Evolutionary conservation across 2,329 filamentous ascomycete genomes (phyloP), one percentile per base, ranked within the genome.

Genomic region (Fusarium ramigenum): DNA sequence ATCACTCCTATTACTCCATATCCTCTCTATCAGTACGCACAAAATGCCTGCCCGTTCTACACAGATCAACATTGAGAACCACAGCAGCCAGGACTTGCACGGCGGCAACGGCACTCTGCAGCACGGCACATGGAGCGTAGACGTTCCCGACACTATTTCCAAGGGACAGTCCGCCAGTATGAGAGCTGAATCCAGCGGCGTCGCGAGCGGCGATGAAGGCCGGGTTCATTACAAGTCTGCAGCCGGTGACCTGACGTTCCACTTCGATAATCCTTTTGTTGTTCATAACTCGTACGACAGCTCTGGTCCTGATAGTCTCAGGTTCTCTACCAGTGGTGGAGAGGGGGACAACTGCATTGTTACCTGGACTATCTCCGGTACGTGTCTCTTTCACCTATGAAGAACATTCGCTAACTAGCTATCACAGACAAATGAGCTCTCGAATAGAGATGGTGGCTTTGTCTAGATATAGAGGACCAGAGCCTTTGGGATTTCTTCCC

Each of bases 101-200:
- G 11, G 3, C n/a, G 47, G 47, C 15, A 3, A 2, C 2, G n/a
- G 11, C n/a, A 3, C 0, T 23, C 30, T 52, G 0, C 0, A 0
- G 0, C 47, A 52, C n/a, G 47, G 47, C 12, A 14, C 2, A 5
- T 52, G 15, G 47, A 36, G 18, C 15, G 5, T 3, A 10, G 4
- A 18, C 4, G 11, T 52, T 34, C 47, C 47, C 0, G n/a, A 4
- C 2, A 15, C 5, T 12, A 52, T 52, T 3, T 11, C 21, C 16
- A 52, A 52, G 16, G 49, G 49, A 2, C 30, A 52, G 2, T 9
- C 7, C 9, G 49, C 11, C n/a, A 11, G 7, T 5, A 21, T 52
- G 32, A 4, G 47, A 5, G 42, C 56, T 9, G 46, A 54, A 6
- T 60, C 58, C 0, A 10, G 12, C 9, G 58, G 47, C 2, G 3